A percentile compares a stretch with the other conserved stretches of the same genome.
These are phyloP conservation scores for Blastobotrys peoriensis DNA, from an alignment of 805 yeast species.

Conservation along the genomic window DNA sequence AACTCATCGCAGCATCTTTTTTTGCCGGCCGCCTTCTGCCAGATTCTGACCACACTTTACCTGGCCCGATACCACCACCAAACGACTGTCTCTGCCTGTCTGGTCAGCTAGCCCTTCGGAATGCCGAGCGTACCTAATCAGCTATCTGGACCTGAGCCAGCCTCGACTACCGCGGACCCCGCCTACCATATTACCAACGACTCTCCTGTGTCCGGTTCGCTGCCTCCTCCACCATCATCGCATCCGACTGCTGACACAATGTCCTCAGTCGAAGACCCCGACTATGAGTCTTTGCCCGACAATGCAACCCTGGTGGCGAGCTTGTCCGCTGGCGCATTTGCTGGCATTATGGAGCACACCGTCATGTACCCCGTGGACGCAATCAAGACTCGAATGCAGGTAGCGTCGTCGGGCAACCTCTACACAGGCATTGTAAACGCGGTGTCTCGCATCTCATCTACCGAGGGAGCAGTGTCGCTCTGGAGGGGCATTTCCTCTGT, in stretches of 20 bases:
- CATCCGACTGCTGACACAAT: neutral
- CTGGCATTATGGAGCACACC: slow-evolving; percentile 98
- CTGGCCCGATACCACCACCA: no score
- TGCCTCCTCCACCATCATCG: neutral
- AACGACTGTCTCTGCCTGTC: no score
- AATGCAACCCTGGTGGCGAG: slow-evolving; percentile 79
- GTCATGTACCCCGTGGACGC: slow-evolving; percentile 96
- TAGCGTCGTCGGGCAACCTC: slow-evolving; percentile 29
- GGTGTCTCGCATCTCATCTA: slow-evolving; percentile 67
- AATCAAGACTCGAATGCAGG: slow-evolving; percentile 93
- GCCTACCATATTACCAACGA: neutral
- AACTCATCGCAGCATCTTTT: no score
- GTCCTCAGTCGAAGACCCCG: slow-evolving; percentile 30
- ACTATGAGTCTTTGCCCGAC: slow-evolving; percentile 88
- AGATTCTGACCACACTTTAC: no score
- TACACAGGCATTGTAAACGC: slow-evolving; percentile 51
- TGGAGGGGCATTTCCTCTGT: slow-evolving; percentile 95
- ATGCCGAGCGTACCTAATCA: neutral
- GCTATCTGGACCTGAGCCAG: neutral
- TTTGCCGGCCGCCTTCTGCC: no score
- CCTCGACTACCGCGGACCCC: neutral
- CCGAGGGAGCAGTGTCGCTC: slow-evolving; percentile 81
- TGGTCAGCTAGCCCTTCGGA: no score
- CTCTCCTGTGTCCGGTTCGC: neutral
- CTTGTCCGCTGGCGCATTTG: slow-evolving; percentile 90